Conservation (phyloP, 139 green algal genomes). For the Raphidocelis subcapitata region DNA sequence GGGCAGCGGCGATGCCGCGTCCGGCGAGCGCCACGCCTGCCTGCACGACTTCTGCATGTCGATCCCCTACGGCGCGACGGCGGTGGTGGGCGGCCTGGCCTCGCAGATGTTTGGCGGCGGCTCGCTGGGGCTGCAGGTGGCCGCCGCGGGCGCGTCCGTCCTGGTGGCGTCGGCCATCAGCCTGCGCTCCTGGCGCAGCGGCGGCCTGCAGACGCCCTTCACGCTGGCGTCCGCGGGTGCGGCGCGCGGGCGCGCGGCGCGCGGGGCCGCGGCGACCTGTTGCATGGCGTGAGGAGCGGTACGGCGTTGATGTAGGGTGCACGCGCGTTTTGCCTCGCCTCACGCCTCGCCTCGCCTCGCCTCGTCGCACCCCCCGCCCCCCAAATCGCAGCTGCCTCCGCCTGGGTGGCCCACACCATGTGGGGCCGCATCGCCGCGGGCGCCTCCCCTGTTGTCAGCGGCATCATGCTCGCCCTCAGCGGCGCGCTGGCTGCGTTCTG, state of each 20-base stretch:
- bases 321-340: too few relatives aligned
- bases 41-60: conserved; percentile 89
- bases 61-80: conserved; percentile 68
- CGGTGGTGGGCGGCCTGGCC: conserved; percentile 47
- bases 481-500: conserved; percentile 39
- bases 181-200: conserved; percentile 52
- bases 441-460: conserved; percentile 12
- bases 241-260: not conserved
- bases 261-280: too few relatives aligned
- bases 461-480: conserved; percentile 30
- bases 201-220: conserved; percentile 33
- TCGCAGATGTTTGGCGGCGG: conserved; percentile 35
- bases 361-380: not conserved
- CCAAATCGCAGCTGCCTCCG: conserved; percentile 23
- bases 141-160: conserved; percentile 20
- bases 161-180: conserved; percentile 40
- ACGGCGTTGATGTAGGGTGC: too few relatives aligned
- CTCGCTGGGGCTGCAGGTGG: conserved; percentile 23
- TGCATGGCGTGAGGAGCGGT: too few relatives aligned
- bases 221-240: conserved; percentile 48
- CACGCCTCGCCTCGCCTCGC: too few relatives aligned
- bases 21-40: conserved; percentile 39
- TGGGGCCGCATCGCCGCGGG: conserved; percentile 14
- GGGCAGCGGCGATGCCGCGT: too few relatives aligned
- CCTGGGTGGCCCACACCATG: conserved; percentile 27